Conservation (phyloP, 2,329 filamentous ascomycete species). For the Aspergillus tanneri region DNA sequence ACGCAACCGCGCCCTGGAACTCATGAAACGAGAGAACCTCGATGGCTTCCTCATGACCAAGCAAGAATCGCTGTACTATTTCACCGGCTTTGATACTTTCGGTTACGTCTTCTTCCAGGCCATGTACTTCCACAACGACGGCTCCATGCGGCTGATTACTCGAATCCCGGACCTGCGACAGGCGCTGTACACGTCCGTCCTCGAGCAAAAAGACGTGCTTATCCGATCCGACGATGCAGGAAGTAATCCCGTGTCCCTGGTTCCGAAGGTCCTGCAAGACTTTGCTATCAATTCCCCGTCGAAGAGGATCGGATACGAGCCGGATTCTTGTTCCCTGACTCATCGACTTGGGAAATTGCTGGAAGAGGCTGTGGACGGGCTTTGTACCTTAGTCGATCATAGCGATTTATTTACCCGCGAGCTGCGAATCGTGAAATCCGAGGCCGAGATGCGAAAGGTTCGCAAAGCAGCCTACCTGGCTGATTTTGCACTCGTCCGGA, state of each 20-base stretch:
- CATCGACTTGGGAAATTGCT: constrained; percentile 34
- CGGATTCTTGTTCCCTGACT: constrained; percentile 41
- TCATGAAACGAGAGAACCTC: constrained; percentile 35
- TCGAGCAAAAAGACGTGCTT: constrained; percentile 31
- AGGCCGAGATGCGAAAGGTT: constrained; percentile 28
- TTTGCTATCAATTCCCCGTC: constrained; percentile 31
- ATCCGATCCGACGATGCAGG: constrained; percentile 31
- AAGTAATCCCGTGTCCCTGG: constrained; percentile 32
- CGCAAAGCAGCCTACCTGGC: constrained; percentile 37
- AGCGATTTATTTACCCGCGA: constrained; percentile 32
- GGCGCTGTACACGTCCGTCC: constrained; percentile 35
- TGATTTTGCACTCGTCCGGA: constrained; percentile 36
- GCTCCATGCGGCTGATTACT: constrained; percentile 34
- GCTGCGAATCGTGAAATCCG: constrained; percentile 35
- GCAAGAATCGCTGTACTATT: constrained; percentile 32
- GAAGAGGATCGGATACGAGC: constrained; percentile 34
- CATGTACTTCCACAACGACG: constrained; percentile 39
- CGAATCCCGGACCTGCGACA: constrained; percentile 30
- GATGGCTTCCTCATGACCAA: constrained; percentile 38
- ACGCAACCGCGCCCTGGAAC: constrained; percentile 22
- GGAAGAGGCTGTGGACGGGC: constrained; percentile 30
- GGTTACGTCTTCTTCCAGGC: constrained; percentile 41
- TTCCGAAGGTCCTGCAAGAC: constrained; percentile 28
- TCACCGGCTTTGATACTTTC: constrained; percentile 38
- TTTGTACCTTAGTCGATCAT: constrained; percentile 31